Evolutionary conservation across 73 alveolate genomes (phyloP).

Genomic region (Tetrahymena borealis): DNA sequence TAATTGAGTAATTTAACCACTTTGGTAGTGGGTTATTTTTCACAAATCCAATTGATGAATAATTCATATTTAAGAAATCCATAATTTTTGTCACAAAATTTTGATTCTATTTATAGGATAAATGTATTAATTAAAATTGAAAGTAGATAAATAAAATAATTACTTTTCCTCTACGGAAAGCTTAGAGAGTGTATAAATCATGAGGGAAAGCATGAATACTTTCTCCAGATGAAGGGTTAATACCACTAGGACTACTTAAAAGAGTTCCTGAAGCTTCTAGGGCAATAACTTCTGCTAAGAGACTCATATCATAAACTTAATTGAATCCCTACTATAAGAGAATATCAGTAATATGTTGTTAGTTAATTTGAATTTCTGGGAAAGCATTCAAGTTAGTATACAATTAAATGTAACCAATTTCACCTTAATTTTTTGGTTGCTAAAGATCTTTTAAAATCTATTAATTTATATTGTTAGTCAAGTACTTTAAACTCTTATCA

Average conservation of each 20-base stretch:
- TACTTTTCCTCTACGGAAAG: neutral
- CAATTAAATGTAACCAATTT: neutral
- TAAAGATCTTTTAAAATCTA: neutral
- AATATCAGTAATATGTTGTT: neutral
- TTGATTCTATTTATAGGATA: neutral
- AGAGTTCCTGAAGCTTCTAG: neutral
- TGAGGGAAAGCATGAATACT: neutral
- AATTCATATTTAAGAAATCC: neutral
- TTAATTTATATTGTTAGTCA: too few species aligned
- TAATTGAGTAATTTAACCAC: neutral
- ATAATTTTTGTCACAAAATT: neutral
- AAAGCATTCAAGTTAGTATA: neutral
- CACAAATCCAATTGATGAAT: neutral
- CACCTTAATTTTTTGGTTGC: neutral
- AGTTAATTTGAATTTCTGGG: neutral
- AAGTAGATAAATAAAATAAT: neutral
- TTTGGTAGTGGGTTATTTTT: neutral
- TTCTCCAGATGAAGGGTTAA: neutral
- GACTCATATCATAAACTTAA: neutral
- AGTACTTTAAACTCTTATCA: too few species aligned
- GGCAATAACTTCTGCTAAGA: neutral
- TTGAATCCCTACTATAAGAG: neutral
- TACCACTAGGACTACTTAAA: neutral
- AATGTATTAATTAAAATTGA: neutral
- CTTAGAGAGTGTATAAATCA: neutral